Conservation (phyloP, 1,139 yeast genomes). For the Casaregolazyma suthepensis region DNA sequence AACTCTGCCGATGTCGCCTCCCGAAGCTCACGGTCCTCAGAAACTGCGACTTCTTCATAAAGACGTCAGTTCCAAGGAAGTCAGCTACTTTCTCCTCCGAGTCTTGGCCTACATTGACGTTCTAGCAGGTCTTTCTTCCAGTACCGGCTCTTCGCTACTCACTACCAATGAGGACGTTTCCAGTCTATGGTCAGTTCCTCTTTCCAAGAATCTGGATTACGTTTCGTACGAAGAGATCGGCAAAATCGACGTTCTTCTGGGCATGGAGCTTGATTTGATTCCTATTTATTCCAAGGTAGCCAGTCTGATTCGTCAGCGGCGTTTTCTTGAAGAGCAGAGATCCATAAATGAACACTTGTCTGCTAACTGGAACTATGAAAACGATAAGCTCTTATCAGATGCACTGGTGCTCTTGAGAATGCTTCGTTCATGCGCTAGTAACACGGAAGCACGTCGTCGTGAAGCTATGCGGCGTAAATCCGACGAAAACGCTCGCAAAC, state of each 20-base stretch:
- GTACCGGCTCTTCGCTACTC: conserved; percentile 25
- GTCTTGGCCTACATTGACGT: conserved; percentile 72
- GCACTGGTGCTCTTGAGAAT: conserved; percentile 24
- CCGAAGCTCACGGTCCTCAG: conserved; percentile 21
- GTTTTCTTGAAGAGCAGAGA: conserved; percentile 12
- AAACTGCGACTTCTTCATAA: conserved; percentile 22
- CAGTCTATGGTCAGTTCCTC: conserved; percentile 25
- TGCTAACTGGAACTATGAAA: conserved; percentile 9
- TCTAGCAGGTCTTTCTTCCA: conserved; percentile 47
- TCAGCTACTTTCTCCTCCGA: conserved; percentile 55
- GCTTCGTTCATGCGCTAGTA: conserved; percentile 22
- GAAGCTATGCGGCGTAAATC: conserved; percentile 14
- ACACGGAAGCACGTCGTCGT: conserved; percentile 15
- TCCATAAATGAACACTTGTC: background rate
- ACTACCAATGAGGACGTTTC: conserved; percentile 23
- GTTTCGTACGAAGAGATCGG: conserved; percentile 4
- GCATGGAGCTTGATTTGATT: conserved; percentile 47
- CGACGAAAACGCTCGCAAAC: conserved; percentile 24
- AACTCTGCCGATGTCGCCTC: background rate
- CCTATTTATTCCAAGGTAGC: conserved; percentile 47
- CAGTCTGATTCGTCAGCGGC: conserved; percentile 35
- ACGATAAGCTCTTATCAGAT: conserved; percentile 20
- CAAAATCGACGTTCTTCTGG: conserved; percentile 48
- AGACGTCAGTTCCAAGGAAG: conserved; percentile 34
- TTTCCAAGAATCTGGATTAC: conserved; percentile 14